These are phyloP conservation scores for Penicillium argentinense DNA, from an alignment of 495 filamentous ascomycete genomes.

Conservation along the genomic window DNA sequence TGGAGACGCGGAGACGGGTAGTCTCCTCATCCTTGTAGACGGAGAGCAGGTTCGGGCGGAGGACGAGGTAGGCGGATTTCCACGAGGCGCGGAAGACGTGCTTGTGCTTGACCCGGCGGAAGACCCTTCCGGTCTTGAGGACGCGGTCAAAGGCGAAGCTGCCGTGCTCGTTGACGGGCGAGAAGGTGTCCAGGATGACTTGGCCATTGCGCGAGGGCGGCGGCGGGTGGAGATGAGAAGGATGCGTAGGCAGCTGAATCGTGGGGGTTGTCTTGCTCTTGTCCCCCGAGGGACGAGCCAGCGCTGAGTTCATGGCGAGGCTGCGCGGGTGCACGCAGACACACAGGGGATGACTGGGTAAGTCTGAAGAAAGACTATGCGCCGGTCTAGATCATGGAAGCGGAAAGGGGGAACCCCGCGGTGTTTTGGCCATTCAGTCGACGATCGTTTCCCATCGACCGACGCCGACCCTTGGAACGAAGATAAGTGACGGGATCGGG, in stretches of 20 bases:
- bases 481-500: background rate
- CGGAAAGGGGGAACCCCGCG: slow-evolving; percentile 24
- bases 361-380: background rate
- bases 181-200: slow-evolving; percentile 64
- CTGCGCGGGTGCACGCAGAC: background rate
- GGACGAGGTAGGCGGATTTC: slow-evolving; percentile 87
- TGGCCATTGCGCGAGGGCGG: slow-evolving; percentile 44
- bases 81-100: slow-evolving; percentile 76
- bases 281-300: slow-evolving; percentile 22
- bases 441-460: slow-evolving; percentile 17
- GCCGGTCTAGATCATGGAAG: slow-evolving; percentile 6
- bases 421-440: slow-evolving; percentile 11
- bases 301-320: slow-evolving; percentile 26
- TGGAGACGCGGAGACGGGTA: slow-evolving; percentile 81
- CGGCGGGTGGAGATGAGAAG: slow-evolving; percentile 13
- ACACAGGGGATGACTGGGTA: background rate
- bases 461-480: background rate
- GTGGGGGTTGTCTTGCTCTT: slow-evolving; percentile 26
- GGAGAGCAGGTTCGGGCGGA: slow-evolving; percentile 89
- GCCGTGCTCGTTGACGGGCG: slow-evolving; percentile 90
- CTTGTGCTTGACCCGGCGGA: slow-evolving; percentile 87
- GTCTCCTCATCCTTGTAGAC: slow-evolving; percentile 93
- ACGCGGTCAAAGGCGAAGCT: slow-evolving; percentile 94
- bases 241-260: slow-evolving; percentile 31
- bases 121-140: slow-evolving; percentile 80